Conservation (phyloP, 371 early-diverging fungal genomes). For the Rhizomucor pusillus region DNA sequence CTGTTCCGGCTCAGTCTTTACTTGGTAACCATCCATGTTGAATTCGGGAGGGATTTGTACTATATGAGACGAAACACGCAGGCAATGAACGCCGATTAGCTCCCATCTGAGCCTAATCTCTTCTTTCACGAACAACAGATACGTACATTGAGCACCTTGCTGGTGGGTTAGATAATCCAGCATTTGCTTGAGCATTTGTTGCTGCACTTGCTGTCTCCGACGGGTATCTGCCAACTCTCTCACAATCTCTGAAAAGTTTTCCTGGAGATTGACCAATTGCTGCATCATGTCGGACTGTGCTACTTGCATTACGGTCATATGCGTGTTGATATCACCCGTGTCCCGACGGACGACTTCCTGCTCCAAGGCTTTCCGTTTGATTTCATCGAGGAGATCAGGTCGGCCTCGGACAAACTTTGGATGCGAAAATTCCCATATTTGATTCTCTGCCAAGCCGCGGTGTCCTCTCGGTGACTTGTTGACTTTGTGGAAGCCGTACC, state of each 20-base stretch:
- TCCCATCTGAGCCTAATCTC: background rate
- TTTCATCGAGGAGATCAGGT: conserved; percentile 79
- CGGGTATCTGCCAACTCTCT: conserved; percentile 68
- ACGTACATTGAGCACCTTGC: conserved; percentile 26
- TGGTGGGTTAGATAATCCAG: conserved; percentile 50
- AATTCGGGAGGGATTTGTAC: conserved; percentile 41
- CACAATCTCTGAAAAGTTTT: conserved; percentile 62
- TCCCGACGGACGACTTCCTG: conserved; percentile 66
- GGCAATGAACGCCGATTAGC: too few species aligned
- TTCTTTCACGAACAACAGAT: background rate
- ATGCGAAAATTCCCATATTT: conserved; percentile 93
- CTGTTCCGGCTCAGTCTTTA: conserved; percentile 24
- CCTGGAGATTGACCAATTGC: conserved; percentile 70
- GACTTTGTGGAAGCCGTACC: conserved; percentile 87
- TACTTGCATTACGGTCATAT: conserved; percentile 70
- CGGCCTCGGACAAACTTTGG: conserved; percentile 78
- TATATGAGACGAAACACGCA: conserved; percentile 2
- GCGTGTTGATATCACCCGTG: conserved; percentile 68
- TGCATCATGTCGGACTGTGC: conserved; percentile 75
- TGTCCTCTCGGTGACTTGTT: conserved; percentile 85
- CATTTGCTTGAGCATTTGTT: conserved; percentile 56
- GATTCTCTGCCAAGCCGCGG: conserved; percentile 77
- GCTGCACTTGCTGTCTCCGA: conserved; percentile 51
- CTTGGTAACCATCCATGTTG: conserved; percentile 31
- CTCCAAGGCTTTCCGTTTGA: conserved; percentile 85